phyloP scores from a whole-genome alignment of 148 eudicot species.

The Heliamphora exappendiculata region DNA sequence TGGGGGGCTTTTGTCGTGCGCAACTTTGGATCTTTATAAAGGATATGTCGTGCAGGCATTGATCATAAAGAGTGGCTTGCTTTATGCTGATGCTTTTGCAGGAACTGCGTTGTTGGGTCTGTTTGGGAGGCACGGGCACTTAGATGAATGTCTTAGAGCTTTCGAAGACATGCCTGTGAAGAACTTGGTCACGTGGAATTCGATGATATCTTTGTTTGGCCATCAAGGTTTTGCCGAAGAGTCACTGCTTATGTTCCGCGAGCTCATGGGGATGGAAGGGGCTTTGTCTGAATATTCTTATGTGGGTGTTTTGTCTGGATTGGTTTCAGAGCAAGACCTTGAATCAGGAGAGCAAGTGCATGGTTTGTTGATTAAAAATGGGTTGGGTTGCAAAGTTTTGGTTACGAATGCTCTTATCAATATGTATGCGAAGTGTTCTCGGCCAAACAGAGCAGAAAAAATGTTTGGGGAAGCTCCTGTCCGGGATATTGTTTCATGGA shows the following conservation, averaged over 20 bases:
- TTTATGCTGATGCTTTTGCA: conserved; percentile 39
- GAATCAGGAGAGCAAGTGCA: conserved; percentile 51
- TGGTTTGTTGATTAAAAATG: conserved; percentile 44
- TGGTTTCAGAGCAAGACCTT: conserved; percentile 25
- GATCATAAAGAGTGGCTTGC: conserved; percentile 54
- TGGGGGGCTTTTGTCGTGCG: conserved; percentile 49
- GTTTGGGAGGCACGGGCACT: conserved; percentile 46
- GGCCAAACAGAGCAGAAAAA: conserved; percentile 28
- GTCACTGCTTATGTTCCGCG: conserved; percentile 38
- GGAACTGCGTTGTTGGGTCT: conserved; percentile 70
- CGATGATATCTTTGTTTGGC: conserved; percentile 57
- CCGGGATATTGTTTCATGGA: conserved; percentile 63
- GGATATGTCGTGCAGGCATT: conserved; percentile 48
- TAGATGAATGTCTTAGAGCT: conserved; percentile 42
- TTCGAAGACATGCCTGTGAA: conserved; percentile 54
- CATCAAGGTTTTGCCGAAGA: conserved; percentile 41
- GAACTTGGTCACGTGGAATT: conserved; percentile 64
- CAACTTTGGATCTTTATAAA: conserved; percentile 27
- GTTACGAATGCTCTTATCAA: conserved; percentile 49
- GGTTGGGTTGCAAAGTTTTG: conserved; percentile 26
- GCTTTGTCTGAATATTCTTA: conserved; percentile 41
- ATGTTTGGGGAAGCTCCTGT: conserved; percentile 30
- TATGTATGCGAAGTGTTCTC: conserved; percentile 46
- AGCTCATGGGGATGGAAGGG: conserved; percentile 30
- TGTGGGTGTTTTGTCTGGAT: conserved; percentile 48